These are phyloP conservation scores for Sextonia rubra DNA, from an alignment of 164 flowering plant genomes.

Conservation along the genomic window DNA sequence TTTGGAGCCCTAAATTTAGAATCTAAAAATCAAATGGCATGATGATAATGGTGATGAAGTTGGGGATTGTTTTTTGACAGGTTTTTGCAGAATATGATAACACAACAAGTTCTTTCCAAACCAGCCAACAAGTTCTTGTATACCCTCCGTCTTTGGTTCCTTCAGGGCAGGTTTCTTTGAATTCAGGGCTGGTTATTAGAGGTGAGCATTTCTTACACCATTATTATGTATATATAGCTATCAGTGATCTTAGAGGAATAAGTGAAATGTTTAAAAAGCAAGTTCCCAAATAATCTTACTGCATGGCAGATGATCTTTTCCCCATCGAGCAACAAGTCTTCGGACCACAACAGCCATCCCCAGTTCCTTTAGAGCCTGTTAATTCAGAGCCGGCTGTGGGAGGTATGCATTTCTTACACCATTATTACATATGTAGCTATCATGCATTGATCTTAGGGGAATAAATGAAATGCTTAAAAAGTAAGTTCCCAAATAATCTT, in stretches of 20 bases:
- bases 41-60: not conserved
- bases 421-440: too few species aligned
- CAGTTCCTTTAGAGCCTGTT: slow-evolving; percentile 41
- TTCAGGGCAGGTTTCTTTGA: slow-evolving; percentile 41
- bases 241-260: too few species aligned
- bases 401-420: slow-evolving; percentile 34
- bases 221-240: too few species aligned
- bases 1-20: not conserved
- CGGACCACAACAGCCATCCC: slow-evolving; percentile 43
- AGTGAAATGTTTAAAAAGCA: too few species aligned
- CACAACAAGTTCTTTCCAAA: slow-evolving; percentile 26
- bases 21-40: not conserved
- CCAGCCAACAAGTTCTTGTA: slow-evolving; percentile 41
- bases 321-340: slow-evolving; percentile 43
- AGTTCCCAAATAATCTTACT: too few species aligned
- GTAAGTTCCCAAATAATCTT: too few species aligned
- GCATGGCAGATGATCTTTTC: slow-evolving; percentile 26
- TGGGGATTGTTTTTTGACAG: slow-evolving; percentile 29
- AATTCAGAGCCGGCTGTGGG: slow-evolving; percentile 37
- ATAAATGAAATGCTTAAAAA: too few species aligned
- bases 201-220: slow-evolving; percentile 33
- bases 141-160: slow-evolving; percentile 42
- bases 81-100: slow-evolving; percentile 88
- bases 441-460: too few species aligned
- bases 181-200: slow-evolving; percentile 36